Conservation (phyloP, 2,329 filamentous ascomycete species). For the Colletotrichum sp. region DNA sequence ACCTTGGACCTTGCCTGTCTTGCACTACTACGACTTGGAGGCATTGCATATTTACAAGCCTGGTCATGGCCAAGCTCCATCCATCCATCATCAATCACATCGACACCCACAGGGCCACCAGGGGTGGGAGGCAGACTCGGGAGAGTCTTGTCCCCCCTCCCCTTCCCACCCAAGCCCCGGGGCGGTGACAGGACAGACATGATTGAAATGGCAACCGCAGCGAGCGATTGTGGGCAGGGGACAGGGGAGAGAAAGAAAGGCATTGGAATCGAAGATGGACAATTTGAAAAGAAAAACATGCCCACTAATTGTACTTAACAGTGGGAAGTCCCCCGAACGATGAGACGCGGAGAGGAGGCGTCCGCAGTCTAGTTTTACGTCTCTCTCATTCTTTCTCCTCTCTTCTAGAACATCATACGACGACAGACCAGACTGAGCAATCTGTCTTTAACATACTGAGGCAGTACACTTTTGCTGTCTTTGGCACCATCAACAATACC, state of each 20-base stretch:
- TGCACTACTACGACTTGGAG: background rate
- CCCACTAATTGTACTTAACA: constrained; percentile 11
- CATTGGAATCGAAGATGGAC: background rate
- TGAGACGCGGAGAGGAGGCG: background rate
- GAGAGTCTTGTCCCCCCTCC: background rate
- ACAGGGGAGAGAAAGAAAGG: background rate
- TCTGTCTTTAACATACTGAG: background rate
- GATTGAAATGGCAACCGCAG: background rate
- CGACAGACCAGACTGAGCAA: background rate
- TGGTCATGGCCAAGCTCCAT: background rate
- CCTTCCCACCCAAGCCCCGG: background rate
- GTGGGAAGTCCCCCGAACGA: background rate
- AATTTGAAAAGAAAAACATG: background rate
- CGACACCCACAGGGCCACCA: background rate
- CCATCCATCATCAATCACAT: background rate
- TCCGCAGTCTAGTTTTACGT: background rate
- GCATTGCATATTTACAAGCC: background rate
- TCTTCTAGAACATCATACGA: background rate
- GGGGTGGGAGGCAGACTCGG: background rate
- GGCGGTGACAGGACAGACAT: background rate
- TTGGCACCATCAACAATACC: background rate
- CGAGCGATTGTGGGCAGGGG: background rate
- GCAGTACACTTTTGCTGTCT: background rate
- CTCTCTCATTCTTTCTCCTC: background rate
- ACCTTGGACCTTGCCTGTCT: background rate